Evolutionary conservation across 345 rosid genomes (phyloP).

Genomic region (Lagerstroemia speciosa): DNA sequence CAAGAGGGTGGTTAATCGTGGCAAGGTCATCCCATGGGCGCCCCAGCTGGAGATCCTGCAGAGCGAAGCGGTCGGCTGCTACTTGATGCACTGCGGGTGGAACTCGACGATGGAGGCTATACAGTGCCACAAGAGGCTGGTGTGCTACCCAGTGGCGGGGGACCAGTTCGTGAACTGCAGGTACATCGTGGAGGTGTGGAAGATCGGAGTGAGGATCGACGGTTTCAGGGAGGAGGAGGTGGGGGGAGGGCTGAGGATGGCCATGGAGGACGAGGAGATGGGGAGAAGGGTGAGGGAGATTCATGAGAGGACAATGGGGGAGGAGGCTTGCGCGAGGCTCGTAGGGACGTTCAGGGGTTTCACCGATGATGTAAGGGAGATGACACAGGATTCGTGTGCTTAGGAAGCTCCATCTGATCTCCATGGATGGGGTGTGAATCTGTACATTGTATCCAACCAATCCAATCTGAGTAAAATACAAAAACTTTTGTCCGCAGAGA

Average conservation of each 20-base stretch:
- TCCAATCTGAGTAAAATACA: too few species aligned
- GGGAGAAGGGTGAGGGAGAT: slow-evolving; percentile 27
- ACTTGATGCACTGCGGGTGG: slow-evolving; percentile 84
- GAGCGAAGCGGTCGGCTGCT: slow-evolving; percentile 45
- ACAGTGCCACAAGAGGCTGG: slow-evolving; percentile 27
- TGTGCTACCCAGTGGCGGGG: slow-evolving; percentile 75
- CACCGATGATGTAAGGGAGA: slow-evolving; percentile 8
- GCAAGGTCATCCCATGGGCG: slow-evolving; percentile 61
- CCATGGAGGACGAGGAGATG: slow-evolving; percentile 41
- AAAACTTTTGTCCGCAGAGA: too few species aligned
- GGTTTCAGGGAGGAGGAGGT: slow-evolving; percentile 4
- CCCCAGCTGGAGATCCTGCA: slow-evolving; percentile 51
- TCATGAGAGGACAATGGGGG: slow-evolving; percentile 31
- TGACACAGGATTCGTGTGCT: background rate
- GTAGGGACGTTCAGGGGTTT: slow-evolving; percentile 20
- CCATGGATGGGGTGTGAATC: background rate
- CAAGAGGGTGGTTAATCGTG: slow-evolving; percentile 33
- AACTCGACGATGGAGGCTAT: slow-evolving; percentile 71
- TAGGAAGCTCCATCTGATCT: too few species aligned
- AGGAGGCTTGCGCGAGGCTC: slow-evolving; percentile 19
- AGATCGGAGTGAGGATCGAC: background rate
- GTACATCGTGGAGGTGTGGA: slow-evolving; percentile 11
- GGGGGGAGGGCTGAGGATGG: slow-evolving; percentile 28
- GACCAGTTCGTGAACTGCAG: slow-evolving; percentile 71
- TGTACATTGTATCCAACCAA: too few species aligned